Percentiles rank a stretch among this genome's conserved stretches.
Evolutionary conservation across 306 rosid species (phyloP).

Genomic region (Ochetophila trinervis): DNA sequence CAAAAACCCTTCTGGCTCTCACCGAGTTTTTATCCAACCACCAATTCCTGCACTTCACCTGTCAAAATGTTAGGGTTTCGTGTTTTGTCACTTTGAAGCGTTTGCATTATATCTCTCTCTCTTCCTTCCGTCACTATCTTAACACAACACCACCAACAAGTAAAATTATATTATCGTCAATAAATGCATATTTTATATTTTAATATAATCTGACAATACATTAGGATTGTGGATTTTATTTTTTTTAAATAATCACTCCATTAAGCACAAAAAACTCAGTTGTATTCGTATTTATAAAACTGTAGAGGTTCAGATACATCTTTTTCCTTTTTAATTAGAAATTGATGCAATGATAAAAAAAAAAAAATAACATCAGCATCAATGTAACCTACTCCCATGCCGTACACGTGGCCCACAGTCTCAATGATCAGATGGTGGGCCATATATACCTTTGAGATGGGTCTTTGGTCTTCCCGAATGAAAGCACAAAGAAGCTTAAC

Average conservation of each 20-base stretch:
- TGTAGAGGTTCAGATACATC: too few relatives aligned
- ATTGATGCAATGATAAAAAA: too few relatives aligned
- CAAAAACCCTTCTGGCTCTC: conserved; percentile 24
- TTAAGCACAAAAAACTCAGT: too few relatives aligned
- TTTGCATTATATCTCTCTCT: conserved; percentile 29
- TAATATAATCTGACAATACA: not conserved
- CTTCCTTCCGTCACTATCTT: conserved; percentile 27
- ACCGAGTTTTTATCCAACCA: conserved; percentile 19
- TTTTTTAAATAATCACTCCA: too few relatives aligned
- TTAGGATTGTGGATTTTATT: too few relatives aligned
- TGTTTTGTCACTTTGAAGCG: conserved; percentile 43
- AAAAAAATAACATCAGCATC: conserved; percentile 27
- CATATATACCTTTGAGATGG: conserved; percentile 32
- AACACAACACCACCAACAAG: conserved; percentile 14
- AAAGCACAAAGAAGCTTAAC: conserved; percentile 24
- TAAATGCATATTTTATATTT: conserved; percentile 36
- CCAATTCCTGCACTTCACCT: conserved; percentile 30
- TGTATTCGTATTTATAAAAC: too few relatives aligned
- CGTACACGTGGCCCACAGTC: conserved; percentile 65
- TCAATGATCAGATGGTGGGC: conserved; percentile 45
- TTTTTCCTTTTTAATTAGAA: too few relatives aligned
- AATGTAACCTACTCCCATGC: conserved; percentile 33
- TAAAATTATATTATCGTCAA: conserved; percentile 30
- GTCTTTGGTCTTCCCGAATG: conserved; percentile 36
- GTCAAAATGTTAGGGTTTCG: conserved; percentile 32